Base-by-base conservation (phyloP, 1,139 yeast species). In the Candida sanyaensis region DNA sequence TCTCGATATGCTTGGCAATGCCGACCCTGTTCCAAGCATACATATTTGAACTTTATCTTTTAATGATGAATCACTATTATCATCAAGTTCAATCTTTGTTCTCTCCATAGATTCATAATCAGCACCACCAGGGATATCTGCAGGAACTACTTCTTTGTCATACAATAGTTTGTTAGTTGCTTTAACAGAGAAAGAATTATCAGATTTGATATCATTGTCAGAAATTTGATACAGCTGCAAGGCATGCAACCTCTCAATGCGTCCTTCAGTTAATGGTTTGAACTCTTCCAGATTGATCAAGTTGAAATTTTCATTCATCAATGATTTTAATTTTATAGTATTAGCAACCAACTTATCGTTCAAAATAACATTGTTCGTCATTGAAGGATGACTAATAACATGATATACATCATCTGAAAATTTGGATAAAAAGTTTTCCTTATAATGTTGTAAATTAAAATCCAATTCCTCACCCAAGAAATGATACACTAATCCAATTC, bases 11-110 rank as follows among this genome's bases (percentile, higher is more conserved):
- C 96, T 83, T 0, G 99, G 99, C 40, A 90, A 68, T 0, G 99
- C 96, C 26, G 96, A 87, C 0, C 99, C 99, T 0, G 99, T 93
- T 7, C 99, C 99, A 6, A 93, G 67, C 0, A 96, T 87, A 12
- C 88, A 71, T 0, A 87, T 70, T 57, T 90, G 93, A 0, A 89
- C 84, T 52, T 83, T 80, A 43, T 77, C 82, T 50, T 70, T 73
- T 47, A 80, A 57, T 1, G 59, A 41, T 2, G 46, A 50, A 3
- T 53, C 50, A 4, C 52, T 48, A 0, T 57, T 46, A 1, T 47
- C 58, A 33, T 50, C 38, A 28, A 51, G 44, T 10, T 46, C 41
- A 23, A 43, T 24, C 28, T n/a, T 33, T 10, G 37, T 33, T 6
- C 39, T 27, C 30, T 43, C 30, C 43, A 53, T 34, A 8, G 42